Percentiles rank a stretch among this genome's conserved stretches.
These are phyloP conservation scores for Eutrema yunnanense DNA, from an alignment of 345 rosid genomes.

Conservation along the genomic window DNA sequence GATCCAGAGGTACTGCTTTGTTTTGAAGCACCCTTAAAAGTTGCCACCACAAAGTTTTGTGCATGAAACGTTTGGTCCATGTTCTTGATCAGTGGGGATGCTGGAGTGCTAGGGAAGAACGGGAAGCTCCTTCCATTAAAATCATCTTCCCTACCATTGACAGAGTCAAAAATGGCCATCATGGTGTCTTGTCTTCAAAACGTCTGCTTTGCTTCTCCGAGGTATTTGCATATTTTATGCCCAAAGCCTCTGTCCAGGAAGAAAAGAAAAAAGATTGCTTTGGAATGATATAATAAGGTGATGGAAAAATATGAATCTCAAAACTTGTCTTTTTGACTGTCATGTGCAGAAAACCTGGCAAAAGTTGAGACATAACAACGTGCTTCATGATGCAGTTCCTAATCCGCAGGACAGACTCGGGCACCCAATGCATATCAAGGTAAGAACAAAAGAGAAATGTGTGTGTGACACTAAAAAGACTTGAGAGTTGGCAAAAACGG, in stretches of 20 bases:
- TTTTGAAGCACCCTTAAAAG: background rate
- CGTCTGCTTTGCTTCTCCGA: slow-evolving; percentile 84
- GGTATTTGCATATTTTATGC: slow-evolving; percentile 35
- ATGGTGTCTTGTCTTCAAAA: slow-evolving; percentile 62
- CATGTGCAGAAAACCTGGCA: slow-evolving; percentile 84
- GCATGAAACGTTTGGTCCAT: background rate
- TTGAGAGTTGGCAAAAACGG: background rate
- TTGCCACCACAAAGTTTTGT: background rate
- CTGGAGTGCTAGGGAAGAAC: slow-evolving; percentile 86
- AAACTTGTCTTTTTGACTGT: background rate
- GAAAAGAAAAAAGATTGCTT: background rate
- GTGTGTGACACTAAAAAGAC: background rate
- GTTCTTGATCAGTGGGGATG: slow-evolving; percentile 72
- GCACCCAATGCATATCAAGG: slow-evolving; percentile 83
- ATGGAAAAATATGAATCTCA: background rate
- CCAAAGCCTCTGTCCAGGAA: background rate
- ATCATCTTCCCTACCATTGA: slow-evolving; percentile 81
- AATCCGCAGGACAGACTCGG: slow-evolving; percentile 62
- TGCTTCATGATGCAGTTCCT: slow-evolving; percentile 82
- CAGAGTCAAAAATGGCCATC: slow-evolving; percentile 57
- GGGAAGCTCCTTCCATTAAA: slow-evolving; percentile 61
- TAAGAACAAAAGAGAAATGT: slow-evolving; percentile 14
- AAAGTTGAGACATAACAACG: slow-evolving; percentile 45
- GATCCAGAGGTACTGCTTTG: slow-evolving; percentile 77
- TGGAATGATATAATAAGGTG: background rate